Conservation (phyloP, 2,329 filamentous ascomycete species). For the Verticillium isaacii region DNA sequence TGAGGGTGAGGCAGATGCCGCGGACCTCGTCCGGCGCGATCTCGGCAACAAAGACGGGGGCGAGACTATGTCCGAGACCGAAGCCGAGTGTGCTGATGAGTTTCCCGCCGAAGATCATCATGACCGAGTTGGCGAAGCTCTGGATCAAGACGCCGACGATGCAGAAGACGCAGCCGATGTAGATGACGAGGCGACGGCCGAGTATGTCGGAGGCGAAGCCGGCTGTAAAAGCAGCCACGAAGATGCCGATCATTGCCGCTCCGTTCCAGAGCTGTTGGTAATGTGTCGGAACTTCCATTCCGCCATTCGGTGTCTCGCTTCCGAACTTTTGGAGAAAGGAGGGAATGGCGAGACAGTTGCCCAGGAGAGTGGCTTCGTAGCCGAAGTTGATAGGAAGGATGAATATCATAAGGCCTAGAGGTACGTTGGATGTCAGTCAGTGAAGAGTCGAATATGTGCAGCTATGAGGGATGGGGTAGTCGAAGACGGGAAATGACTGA, state of each 20-base stretch:
- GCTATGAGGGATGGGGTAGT: too few relatives aligned
- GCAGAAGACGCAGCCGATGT: constrained; percentile 8
- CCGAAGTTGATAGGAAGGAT: constrained; percentile 10
- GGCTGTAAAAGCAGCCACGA: constrained; percentile 7
- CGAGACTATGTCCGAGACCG: constrained; percentile 8
- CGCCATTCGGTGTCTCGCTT: background rate
- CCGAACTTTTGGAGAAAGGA: constrained; percentile 2
- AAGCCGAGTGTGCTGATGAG: constrained; percentile 8
- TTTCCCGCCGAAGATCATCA: constrained; percentile 8
- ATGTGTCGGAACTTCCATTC: background rate
- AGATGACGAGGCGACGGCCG: constrained; percentile 6
- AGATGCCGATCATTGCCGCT: constrained; percentile 2
- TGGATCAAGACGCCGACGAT: constrained; percentile 8
- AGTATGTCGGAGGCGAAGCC: constrained; percentile 4
- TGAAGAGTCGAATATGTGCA: too few relatives aligned
- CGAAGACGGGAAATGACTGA: too few relatives aligned
- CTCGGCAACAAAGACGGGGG: constrained; percentile 14
- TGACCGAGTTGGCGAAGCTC: constrained; percentile 5
- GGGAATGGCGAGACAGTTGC: constrained; percentile 2
- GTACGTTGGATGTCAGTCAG: too few relatives aligned
- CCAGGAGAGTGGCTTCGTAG: constrained; percentile 4
- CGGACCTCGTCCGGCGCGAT: constrained; percentile 9
- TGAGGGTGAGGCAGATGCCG: constrained; percentile 6
- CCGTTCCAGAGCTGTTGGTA: constrained; percentile 4
- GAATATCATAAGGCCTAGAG: constrained; percentile 7